Conservation (phyloP, 495 filamentous ascomycete species). For the Thermochaetoides thermophila region DNA sequence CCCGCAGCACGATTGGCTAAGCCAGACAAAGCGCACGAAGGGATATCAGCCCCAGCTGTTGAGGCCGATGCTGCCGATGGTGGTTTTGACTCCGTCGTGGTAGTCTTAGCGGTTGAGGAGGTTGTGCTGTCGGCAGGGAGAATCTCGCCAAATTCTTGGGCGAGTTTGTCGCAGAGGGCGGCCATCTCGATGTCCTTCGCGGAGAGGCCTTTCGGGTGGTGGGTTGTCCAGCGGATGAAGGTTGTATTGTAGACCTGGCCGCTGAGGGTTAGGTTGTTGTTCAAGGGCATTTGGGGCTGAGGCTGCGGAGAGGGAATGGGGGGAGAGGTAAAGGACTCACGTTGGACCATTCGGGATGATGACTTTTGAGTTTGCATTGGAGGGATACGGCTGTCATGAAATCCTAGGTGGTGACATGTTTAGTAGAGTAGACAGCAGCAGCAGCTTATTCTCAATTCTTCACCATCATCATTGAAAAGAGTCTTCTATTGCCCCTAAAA, state of each 20-base stretch:
- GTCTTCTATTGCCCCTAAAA: too few relatives aligned
- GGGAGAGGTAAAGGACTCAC: conserved; percentile 19
- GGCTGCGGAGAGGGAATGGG: neutral
- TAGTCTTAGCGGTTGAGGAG: too few relatives aligned
- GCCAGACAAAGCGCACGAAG: neutral
- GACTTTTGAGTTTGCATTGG: conserved; percentile 39
- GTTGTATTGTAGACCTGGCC: conserved; percentile 44
- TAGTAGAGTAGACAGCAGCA: too few relatives aligned
- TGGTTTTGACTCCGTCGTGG: too few relatives aligned
- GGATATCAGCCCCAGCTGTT: neutral
- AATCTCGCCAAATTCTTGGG: conserved; percentile 35
- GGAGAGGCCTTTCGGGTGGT: conserved; percentile 56
- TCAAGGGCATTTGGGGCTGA: neutral
- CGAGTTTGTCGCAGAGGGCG: conserved; percentile 47
- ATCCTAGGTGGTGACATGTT: too few relatives aligned
- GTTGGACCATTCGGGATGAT: conserved; percentile 53
- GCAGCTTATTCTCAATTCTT: too few relatives aligned
- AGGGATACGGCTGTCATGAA: conserved; percentile 46
- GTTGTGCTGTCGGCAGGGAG: conserved; percentile 2
- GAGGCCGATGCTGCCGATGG: neutral
- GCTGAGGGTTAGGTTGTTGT: neutral
- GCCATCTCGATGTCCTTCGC: conserved; percentile 52
- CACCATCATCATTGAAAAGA: too few relatives aligned
- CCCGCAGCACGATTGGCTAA: conserved; percentile 2
- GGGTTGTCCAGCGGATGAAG: conserved; percentile 60